These are phyloP conservation scores for Austropuccinia psidii DNA, from an alignment of 1,284 basidiomycete species.

Conservation along the genomic window DNA sequence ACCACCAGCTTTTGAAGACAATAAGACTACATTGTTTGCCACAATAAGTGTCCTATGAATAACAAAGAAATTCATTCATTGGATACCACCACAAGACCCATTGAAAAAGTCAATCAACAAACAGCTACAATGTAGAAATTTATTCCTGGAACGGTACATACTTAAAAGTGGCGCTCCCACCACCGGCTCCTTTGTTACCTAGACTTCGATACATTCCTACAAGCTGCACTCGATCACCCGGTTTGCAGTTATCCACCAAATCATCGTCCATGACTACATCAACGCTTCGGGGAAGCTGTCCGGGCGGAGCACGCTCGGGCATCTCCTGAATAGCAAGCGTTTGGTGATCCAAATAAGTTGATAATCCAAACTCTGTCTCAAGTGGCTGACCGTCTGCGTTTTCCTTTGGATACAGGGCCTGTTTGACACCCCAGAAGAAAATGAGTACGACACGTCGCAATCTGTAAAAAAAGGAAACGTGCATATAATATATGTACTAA, in stretches of 20 bases:
- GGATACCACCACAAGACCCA: too few relatives aligned
- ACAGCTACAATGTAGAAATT: conserved; percentile 16
- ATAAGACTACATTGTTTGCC: conserved; percentile 91
- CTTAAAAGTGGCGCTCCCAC: conserved; percentile 75
- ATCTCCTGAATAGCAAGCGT: conserved; percentile 98
- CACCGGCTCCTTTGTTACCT: conserved; percentile 65
- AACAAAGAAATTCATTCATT: not conserved
- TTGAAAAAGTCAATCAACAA: not conserved
- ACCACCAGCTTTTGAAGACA: conserved; percentile 91
- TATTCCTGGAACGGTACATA: conserved; percentile 51
- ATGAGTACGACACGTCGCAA: not conserved
- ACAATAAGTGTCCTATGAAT: conserved; percentile 72
- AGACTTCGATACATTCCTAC: conserved; percentile 92
- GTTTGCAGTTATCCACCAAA: conserved; percentile 93
- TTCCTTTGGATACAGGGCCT: conserved; percentile 63
- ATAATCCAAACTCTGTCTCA: conserved; percentile 86
- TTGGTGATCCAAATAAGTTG: conserved; percentile 92
- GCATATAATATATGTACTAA: conserved; percentile 53
- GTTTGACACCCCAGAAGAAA: conserved; percentile 37
- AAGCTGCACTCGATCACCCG: conserved; percentile 92
- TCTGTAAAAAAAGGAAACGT: conserved; percentile 38
- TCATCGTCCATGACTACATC: conserved; percentile 96
- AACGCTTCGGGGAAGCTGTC: conserved; percentile 88
- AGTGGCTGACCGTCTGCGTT: conserved; percentile 82
- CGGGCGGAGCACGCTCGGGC: conserved; percentile 96